Evolutionary conservation across 345 rosid species (phyloP).

Genomic region (Mercurialis annua): DNA sequence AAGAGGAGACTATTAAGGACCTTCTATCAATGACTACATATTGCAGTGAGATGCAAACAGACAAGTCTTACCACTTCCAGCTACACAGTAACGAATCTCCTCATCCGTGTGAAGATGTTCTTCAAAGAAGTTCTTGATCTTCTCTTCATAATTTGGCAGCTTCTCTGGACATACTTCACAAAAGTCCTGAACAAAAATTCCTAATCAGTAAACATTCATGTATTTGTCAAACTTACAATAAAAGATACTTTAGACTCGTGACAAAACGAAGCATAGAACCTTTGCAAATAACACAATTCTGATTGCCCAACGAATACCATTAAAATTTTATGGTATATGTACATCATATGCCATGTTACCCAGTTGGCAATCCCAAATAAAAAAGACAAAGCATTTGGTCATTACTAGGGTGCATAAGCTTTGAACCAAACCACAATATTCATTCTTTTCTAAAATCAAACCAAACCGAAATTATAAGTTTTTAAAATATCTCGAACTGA

Average conservation of each 20-base stretch:
- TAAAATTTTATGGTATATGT: not conserved
- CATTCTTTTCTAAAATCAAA: no score
- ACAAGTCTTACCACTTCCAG: conserved; percentile 71
- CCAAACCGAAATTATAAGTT: no score
- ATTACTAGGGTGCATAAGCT: no score
- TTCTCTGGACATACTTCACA: conserved; percentile 90
- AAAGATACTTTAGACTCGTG: not conserved
- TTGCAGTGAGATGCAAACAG: not conserved
- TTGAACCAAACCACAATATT: no score
- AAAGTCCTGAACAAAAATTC: conserved; percentile 51
- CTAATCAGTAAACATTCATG: not conserved
- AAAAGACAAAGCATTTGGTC: not conserved
- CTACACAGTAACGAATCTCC: conserved; percentile 88
- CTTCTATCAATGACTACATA: not conserved
- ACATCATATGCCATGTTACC: not conserved
- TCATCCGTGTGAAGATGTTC: conserved; percentile 98
- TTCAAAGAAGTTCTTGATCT: conserved; percentile 81
- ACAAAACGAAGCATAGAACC: not conserved
- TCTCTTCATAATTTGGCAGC: conserved; percentile 79
- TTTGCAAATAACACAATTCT: not conserved
- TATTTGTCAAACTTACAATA: not conserved
- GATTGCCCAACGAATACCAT: not conserved
- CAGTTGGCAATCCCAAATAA: conserved; percentile 1
- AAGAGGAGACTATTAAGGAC: not conserved
- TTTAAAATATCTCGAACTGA: no score